Base-by-base conservation (phyloP, 345 rosid species). In the Boechera stricta region DNA sequence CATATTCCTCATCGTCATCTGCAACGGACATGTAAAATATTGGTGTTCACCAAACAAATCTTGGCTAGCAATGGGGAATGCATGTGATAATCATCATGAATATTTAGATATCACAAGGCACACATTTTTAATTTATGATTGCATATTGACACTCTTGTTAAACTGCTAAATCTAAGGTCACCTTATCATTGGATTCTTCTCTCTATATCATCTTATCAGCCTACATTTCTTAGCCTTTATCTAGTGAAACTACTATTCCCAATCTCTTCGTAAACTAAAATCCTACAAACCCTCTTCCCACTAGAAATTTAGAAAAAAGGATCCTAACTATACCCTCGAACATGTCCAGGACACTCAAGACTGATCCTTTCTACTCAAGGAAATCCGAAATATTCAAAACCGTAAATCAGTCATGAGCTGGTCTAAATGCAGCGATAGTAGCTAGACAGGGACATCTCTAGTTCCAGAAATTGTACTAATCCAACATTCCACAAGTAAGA, bases 1-100 rank as follows among this genome's bases (percentile, higher is more conserved):
- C 99, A 75, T 85, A 84, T 51, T 89, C 96, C 74, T 92, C 94
- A 11, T 89, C 98, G 0, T 93, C 94, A 76, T 91, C 98, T 80
- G 67, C 45, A 44, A 66, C 55, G 9, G 16, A 57, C 45, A 80
- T 28, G 61, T 12, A 76, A 36, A 18, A 59, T 13, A 51, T 60
- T 73, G 39, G 52, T 54, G 70, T 35, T 10, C 39, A 67, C 49
- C 39, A 49, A 42, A 51, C 7, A 76, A 61, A 69, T 42, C 39
- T 51, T 15, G 58, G 49, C 64, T 51, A 54, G 4, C 38, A 35
- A 52, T 35, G n/a, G 21, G 44, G 64, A 6, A 60, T 33, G 7
- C 64, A 42, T 42, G 57, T 6, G 55, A 32, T 52, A 41, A 61
- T n/a, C 39, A 42, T 41, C 56, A 53, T 29, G 16, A 7, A 3